Percentiles rank a stretch among this genome's conserved stretches.
Evolutionary conservation across 805 yeast genomes (phyloP).

Genomic region (Starmerella geochares): DNA sequence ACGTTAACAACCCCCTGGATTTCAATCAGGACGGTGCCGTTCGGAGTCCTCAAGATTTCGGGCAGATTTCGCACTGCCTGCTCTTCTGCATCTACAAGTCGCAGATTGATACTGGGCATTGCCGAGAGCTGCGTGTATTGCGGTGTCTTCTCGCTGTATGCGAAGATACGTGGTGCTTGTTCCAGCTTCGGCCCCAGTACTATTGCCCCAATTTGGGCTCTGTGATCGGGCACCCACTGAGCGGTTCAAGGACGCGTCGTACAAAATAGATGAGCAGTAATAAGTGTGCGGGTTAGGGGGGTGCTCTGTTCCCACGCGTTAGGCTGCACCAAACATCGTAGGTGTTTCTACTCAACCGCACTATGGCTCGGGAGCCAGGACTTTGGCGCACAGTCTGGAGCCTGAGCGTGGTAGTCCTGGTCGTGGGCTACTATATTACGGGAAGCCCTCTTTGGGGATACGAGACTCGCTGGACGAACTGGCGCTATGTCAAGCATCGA

Average conservation of each 20-base stretch:
- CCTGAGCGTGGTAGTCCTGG: constrained; percentile 7
- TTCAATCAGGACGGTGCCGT: constrained; percentile 21
- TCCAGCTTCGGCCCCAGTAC: neutral
- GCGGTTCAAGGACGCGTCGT: no score
- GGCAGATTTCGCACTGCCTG: constrained; percentile 9
- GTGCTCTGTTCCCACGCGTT: no score
- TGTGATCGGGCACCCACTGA: no score
- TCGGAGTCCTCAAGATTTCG: constrained; percentile 12
- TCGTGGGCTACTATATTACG: constrained; percentile 36
- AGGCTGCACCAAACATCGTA: no score
- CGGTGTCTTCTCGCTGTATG: no score
- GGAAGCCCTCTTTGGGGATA: constrained; percentile 53
- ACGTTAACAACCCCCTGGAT: constrained; percentile 22
- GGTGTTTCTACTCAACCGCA: no score
- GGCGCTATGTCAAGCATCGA: constrained; percentile 34
- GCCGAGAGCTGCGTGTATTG: neutral
- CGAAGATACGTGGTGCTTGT: no score
- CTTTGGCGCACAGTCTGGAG: constrained; percentile 18
- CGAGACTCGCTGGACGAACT: constrained; percentile 41
- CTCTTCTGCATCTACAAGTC: neutral
- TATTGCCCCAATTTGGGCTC: no score
- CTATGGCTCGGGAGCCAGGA: constrained; percentile 12
- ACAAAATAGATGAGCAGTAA: neutral
- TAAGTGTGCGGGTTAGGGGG: no score
- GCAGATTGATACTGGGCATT: constrained; percentile 14